These are phyloP conservation scores for Hyaloperonospora arabidopsidis DNA, from an alignment of 352 stramenopile species.

Conservation along the genomic window DNA sequence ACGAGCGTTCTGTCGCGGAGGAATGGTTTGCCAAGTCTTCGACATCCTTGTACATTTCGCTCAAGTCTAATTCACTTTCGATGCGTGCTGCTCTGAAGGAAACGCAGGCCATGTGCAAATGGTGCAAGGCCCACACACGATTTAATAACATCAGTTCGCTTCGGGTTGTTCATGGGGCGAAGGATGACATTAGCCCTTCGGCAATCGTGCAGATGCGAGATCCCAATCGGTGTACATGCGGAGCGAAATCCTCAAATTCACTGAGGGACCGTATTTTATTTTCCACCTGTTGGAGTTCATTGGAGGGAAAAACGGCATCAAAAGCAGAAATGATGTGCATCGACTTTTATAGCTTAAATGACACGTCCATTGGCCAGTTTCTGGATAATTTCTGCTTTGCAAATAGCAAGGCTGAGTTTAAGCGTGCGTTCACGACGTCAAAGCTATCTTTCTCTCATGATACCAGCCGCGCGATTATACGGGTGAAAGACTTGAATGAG, in stretches of 20 bases:
- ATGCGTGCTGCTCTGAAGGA: slow-evolving; percentile 78
- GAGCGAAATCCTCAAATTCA: slow-evolving; percentile 42
- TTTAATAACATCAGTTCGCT: slow-evolving; percentile 83
- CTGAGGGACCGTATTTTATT: slow-evolving; percentile 72
- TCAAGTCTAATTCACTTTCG: slow-evolving; percentile 82
- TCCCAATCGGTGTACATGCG: slow-evolving; percentile 52
- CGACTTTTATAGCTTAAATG: slow-evolving; percentile 79
- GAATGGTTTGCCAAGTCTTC: slow-evolving; percentile 79
- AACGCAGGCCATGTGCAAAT: slow-evolving; percentile 75
- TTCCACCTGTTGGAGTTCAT: slow-evolving; percentile 77
- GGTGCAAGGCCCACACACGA: slow-evolving; percentile 72
- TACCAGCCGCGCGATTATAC: slow-evolving; percentile 58
- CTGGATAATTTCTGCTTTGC: slow-evolving; percentile 74
- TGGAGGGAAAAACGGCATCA: slow-evolving; percentile 67
- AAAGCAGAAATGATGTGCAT: slow-evolving; percentile 86
- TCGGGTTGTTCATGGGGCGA: slow-evolving; percentile 32
- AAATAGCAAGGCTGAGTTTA: slow-evolving; percentile 61
- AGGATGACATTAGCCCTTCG: slow-evolving; percentile 12
- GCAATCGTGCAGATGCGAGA: slow-evolving; percentile 27
- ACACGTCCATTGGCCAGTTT: slow-evolving; percentile 80
- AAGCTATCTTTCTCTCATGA: slow-evolving; percentile 83
- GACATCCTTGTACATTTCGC: slow-evolving; percentile 72
- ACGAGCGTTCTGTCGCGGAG: slow-evolving; percentile 59
- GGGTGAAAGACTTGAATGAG: slow-evolving; percentile 62
- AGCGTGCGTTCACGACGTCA: slow-evolving; percentile 65